Conservation (phyloP, 2,329 filamentous ascomycete species). For the Cladophialophora carrionii region DNA sequence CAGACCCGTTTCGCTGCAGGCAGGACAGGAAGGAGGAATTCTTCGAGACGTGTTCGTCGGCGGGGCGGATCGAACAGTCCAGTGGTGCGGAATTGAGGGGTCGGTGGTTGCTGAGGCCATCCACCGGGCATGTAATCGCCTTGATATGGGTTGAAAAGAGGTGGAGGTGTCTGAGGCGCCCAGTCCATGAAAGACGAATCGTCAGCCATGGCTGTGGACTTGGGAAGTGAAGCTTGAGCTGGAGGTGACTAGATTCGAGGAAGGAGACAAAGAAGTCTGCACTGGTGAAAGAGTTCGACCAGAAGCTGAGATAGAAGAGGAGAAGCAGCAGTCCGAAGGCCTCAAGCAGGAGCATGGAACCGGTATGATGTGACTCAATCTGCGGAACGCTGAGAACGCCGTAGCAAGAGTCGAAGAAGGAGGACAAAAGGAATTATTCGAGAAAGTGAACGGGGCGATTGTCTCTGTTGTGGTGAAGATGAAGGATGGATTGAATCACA, state of each 20-base stretch:
- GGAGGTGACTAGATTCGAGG: slow-evolving; percentile 10
- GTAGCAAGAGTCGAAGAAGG: background rate
- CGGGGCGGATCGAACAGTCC: slow-evolving; percentile 24
- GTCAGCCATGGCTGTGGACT: slow-evolving; percentile 35
- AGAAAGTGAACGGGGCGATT: background rate
- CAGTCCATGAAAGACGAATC: slow-evolving; percentile 35
- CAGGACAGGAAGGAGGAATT: slow-evolving; percentile 13
- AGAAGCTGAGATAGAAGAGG: slow-evolving; percentile 12
- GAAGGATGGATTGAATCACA: slow-evolving; percentile 9
- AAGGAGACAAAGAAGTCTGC: slow-evolving; percentile 3
- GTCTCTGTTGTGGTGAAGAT: background rate
- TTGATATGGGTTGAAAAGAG: slow-evolving; percentile 28
- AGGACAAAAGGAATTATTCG: background rate
- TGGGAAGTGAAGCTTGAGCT: background rate
- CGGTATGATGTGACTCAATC: background rate
- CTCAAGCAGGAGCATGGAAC: slow-evolving; percentile 6
- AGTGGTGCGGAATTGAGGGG: slow-evolving; percentile 17
- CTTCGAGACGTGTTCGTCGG: slow-evolving; percentile 15
- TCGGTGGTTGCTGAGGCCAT: slow-evolving; percentile 26
- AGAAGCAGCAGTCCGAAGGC: background rate
- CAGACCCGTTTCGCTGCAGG: slow-evolving; percentile 31
- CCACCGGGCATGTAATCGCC: slow-evolving; percentile 31
- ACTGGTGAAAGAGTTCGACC: background rate
- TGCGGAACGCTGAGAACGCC: background rate
- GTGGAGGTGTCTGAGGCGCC: slow-evolving; percentile 29